Evolutionary conservation across 176 grass and related monocot species (phyloP).

Genomic region (Hordeum vulgare): DNA sequence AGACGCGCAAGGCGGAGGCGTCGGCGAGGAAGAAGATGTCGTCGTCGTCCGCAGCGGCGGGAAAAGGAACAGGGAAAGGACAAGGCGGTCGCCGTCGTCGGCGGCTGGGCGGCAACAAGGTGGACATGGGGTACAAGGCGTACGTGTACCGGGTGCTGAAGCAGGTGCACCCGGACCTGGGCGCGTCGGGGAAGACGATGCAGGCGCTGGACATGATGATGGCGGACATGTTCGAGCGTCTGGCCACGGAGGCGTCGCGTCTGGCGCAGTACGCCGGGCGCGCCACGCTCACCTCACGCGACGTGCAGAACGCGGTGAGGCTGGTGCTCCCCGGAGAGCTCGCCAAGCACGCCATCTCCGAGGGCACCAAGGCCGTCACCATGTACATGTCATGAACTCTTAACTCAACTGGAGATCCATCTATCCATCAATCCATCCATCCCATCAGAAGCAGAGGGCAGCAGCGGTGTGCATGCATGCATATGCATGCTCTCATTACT

Average conservation of each 20-base stretch:
- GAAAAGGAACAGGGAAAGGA: not conserved
- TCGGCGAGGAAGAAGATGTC: not conserved
- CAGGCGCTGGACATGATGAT: constrained; percentile 74
- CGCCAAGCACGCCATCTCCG: constrained; percentile 41
- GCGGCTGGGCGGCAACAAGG: not conserved
- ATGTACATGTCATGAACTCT: constrained; percentile 29
- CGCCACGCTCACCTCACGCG: constrained; percentile 45
- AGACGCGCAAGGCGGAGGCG: no score
- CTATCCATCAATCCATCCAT: no score
- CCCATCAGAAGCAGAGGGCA: no score
- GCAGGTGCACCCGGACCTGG: constrained; percentile 81
- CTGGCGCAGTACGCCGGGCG: constrained; percentile 20
- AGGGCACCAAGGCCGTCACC: constrained; percentile 51
- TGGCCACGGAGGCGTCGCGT: constrained; percentile 57
- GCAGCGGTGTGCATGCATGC: no score
- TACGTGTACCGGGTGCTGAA: constrained; percentile 88
- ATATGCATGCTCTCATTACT: no score
- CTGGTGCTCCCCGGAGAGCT: constrained; percentile 61
- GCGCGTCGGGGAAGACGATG: constrained; percentile 55
- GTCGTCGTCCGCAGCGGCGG: no score
- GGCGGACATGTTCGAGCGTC: constrained; percentile 81
- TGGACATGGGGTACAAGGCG: constrained; percentile 50
- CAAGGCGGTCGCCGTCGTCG: not conserved
- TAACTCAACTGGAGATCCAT: no score
- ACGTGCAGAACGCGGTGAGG: constrained; percentile 59